Conservation (phyloP, 495 filamentous ascomycete genomes). For the Mytilinidion resinicola region DNA sequence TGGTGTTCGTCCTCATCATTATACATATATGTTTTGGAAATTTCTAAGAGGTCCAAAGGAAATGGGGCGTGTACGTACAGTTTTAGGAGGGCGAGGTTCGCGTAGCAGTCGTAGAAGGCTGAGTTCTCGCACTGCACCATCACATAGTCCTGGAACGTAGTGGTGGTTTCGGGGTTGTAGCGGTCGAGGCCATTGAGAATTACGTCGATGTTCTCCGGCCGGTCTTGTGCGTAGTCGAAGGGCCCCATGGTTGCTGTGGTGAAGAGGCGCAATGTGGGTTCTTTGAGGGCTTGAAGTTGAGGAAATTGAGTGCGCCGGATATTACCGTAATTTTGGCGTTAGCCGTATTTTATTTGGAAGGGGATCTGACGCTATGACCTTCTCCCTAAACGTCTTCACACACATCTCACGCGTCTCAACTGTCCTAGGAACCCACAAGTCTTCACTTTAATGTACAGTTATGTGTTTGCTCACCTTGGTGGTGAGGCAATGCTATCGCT, state of each 20-base stretch:
- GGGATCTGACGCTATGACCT: no score
- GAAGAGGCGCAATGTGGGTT: no score
- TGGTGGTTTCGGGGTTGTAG: conserved; percentile 96
- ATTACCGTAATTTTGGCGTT: no score
- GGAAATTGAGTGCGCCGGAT: no score
- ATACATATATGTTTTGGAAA: background rate
- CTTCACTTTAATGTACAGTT: no score
- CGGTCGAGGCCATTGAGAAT: conserved; percentile 94
- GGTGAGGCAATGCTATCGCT: no score
- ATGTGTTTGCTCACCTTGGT: no score
- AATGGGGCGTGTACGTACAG: conserved; percentile 61
- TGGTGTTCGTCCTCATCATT: conserved; percentile 62
- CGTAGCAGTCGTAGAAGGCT: conserved; percentile 82
- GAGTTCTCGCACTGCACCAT: conserved; percentile 88
- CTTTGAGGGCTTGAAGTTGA: no score
- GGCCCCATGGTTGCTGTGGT: conserved; percentile 38
- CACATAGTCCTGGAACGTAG: conserved; percentile 91
- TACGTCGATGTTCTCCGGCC: conserved; percentile 81
- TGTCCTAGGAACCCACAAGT: no score
- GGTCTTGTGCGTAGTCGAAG: conserved; percentile 51
- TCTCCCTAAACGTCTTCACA: no score
- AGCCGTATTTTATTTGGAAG: no score
- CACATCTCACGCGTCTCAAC: no score
- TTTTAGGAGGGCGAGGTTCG: conserved; percentile 92
- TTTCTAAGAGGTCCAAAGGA: conserved; percentile 8